A percentile compares a stretch with the other conserved stretches of the same genome.
These are phyloP conservation scores for Antitrichia curtipendula DNA, from an alignment of 225 moss, liverwort and hornwort genomes.

Conservation along the genomic window DNA sequence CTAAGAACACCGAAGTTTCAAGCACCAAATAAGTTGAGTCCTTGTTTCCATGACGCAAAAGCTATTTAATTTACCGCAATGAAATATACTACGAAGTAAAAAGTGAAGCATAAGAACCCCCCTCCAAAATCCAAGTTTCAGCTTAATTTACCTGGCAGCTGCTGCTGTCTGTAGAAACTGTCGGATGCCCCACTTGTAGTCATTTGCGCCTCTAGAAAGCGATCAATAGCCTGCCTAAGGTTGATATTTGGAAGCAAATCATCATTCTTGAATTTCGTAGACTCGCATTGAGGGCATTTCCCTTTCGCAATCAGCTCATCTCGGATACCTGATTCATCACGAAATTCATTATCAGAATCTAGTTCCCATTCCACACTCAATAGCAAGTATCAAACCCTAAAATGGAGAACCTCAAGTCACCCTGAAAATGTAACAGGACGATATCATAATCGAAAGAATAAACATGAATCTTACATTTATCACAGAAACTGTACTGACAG, in stretches of 20 bases:
- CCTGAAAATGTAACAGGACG: background rate
- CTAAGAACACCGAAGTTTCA: background rate
- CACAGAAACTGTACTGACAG: slow-evolving; percentile 98
- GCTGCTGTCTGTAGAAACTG: slow-evolving; percentile 51
- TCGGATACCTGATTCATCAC: slow-evolving; percentile 56
- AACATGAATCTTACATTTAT: slow-evolving; percentile 62
- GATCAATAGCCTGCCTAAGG: slow-evolving; percentile 94
- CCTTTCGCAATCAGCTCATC: slow-evolving; percentile 80
- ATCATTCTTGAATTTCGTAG: slow-evolving; percentile 81
- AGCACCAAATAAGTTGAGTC: background rate
- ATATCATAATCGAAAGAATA: background rate
- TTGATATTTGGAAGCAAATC: slow-evolving; percentile 92
- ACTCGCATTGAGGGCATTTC: slow-evolving; percentile 81
- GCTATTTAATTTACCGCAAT: background rate
- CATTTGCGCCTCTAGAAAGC: slow-evolving; percentile 83
- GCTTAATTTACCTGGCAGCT: slow-evolving; percentile 50
- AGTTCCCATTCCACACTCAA: background rate
- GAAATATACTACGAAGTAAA: background rate
- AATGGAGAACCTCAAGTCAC: background rate
- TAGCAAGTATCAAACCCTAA: background rate
- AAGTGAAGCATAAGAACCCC: background rate
- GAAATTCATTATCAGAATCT: background rate
- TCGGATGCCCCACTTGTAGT: slow-evolving; percentile 72
- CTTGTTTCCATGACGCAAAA: background rate
- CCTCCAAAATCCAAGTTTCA: background rate